These are phyloP conservation scores for Boletus fagicola DNA, from an alignment of 768 basidiomycete species.

Conservation along the genomic window DNA sequence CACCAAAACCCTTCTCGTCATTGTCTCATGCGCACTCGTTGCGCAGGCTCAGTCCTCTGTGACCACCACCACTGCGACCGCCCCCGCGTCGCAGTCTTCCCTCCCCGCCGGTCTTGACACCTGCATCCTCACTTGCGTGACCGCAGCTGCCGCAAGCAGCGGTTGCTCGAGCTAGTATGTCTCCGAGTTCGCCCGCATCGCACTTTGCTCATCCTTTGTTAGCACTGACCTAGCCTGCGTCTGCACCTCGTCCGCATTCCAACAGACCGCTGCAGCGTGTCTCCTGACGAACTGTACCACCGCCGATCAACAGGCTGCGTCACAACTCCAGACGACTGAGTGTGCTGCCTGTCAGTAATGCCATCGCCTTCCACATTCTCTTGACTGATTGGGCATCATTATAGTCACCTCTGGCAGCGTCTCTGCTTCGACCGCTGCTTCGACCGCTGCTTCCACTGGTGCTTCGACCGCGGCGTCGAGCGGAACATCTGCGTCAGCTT, in stretches of 20 bases:
- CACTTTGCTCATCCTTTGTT: not conserved
- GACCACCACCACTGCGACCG: not conserved
- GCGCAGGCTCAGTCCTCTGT: conserved; percentile 21
- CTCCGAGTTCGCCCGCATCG: not conserved
- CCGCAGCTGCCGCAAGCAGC: not conserved
- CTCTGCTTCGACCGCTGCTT: not conserved
- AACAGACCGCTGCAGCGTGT: conserved; percentile 33
- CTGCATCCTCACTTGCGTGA: conserved; percentile 16
- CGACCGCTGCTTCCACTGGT: not conserved
- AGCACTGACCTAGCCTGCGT: conserved; percentile 42
- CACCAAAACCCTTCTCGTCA: conserved; percentile 20
- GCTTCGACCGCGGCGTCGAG: not conserved
- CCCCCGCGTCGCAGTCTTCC: conserved; percentile 5
- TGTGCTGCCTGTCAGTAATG: conserved; percentile 30
- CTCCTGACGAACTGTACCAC: conserved; percentile 35
- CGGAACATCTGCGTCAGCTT: not conserved
- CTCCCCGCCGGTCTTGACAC: not conserved
- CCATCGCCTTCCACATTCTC: too few relatives aligned
- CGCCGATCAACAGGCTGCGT: conserved; percentile 32
- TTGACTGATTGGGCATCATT: not conserved
- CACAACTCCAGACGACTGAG: conserved; percentile 28
- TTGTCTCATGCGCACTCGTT: conserved; percentile 17
- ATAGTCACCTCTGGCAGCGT: not conserved
- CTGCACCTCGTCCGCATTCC: conserved; percentile 40
- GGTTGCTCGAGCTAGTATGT: conserved; percentile 22